Conservation (phyloP, 495 filamentous ascomycete genomes). For the Hypomontagnella monticulosa region DNA sequence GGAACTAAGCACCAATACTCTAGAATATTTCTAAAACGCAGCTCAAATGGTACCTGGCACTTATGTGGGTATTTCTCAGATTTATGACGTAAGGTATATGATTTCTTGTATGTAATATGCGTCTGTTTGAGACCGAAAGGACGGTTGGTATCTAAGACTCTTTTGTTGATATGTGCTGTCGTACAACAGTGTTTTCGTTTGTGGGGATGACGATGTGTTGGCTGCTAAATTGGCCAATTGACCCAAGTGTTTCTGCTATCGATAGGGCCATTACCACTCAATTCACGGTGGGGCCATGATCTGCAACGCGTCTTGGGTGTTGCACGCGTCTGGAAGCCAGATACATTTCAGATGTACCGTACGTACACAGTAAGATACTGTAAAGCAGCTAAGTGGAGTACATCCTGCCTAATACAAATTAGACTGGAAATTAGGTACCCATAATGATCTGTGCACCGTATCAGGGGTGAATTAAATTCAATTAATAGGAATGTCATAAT, state of each 20-base stretch:
- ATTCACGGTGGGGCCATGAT: slow-evolving; percentile 17
- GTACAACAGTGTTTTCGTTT: slow-evolving; percentile 20
- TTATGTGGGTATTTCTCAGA: background rate
- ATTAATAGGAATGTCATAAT: slow-evolving; percentile 33
- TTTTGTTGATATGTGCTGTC: slow-evolving; percentile 37
- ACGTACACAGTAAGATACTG: too few relatives aligned
- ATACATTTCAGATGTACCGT: slow-evolving; percentile 5
- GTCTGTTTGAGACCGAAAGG: background rate
- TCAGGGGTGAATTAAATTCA: background rate
- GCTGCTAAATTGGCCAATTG: slow-evolving; percentile 36
- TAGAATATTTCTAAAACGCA: slow-evolving; percentile 14
- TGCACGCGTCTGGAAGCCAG: slow-evolving; percentile 8
- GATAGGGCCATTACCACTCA: slow-evolving; percentile 19
- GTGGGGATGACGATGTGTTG: slow-evolving; percentile 32
- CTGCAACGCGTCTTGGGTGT: slow-evolving; percentile 23
- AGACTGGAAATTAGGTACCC: slow-evolving; percentile 7
- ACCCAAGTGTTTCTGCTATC: slow-evolving; percentile 10
- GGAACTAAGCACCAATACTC: slow-evolving; percentile 1
- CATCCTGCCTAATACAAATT: slow-evolving; percentile 13
- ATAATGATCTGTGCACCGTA: slow-evolving; percentile 16
- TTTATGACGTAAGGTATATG: slow-evolving; percentile 19
- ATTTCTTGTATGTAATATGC: slow-evolving; percentile 1
- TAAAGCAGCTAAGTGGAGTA: slow-evolving; percentile 4
- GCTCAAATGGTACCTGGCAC: background rate
- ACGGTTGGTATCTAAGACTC: slow-evolving; percentile 3